phyloP scores from a whole-genome alignment of 305 asterid species.

The Fraxinus latifolia region DNA sequence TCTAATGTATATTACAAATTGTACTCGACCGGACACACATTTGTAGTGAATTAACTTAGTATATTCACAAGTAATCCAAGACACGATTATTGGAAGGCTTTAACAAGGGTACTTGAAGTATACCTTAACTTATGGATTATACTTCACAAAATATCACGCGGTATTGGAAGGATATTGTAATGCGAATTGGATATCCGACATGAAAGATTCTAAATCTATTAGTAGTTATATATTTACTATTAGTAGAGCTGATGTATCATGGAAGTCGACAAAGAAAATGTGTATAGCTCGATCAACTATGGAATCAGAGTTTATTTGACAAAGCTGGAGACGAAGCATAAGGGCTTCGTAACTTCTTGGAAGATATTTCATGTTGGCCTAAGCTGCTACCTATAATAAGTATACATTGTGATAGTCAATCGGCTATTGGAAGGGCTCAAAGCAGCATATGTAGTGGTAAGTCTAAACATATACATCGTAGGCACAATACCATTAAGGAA shows the following conservation, averaged over 20 bases:
- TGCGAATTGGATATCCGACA: background rate
- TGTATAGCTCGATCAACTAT: background rate
- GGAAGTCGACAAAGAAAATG: background rate
- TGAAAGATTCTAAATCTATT: background rate
- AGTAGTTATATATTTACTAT: background rate
- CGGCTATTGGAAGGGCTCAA: background rate
- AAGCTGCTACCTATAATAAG: background rate
- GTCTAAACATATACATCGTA: background rate
- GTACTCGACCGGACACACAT: background rate
- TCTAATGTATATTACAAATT: background rate
- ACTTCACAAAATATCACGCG: no score
- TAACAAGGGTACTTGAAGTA: background rate
- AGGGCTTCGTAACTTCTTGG: background rate
- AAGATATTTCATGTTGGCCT: background rate
- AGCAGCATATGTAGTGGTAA: background rate
- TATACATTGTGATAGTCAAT: background rate
- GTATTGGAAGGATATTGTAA: background rate
- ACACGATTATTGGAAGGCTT: background rate
- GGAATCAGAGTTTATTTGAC: background rate
- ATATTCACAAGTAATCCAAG: background rate
- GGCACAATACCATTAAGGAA: background rate
- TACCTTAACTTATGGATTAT: background rate
- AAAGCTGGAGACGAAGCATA: no score
- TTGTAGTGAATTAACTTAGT: background rate
- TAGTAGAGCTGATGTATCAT: background rate